phyloP scores from a whole-genome alignment of 768 basidiomycete species.

The Tylopilus intermedius region DNA sequence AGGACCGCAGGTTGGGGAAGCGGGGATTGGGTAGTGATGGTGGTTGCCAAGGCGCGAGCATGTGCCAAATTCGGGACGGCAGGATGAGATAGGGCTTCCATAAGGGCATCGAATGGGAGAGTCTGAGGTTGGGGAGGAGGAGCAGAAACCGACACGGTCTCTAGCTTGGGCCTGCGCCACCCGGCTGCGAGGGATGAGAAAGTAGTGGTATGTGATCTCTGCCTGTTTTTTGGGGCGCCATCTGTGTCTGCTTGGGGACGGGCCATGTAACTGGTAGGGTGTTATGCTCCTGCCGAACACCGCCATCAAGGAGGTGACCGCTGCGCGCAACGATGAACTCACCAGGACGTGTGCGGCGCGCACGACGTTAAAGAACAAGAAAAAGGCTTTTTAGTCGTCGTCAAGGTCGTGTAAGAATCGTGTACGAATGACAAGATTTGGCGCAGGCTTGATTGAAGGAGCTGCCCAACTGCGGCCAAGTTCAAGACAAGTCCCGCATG shows the following conservation, averaged over 20 bases:
- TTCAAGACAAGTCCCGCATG: slow-evolving; percentile 3
- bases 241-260: slow-evolving; percentile 31
- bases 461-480: not conserved
- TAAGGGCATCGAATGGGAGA: slow-evolving; percentile 40
- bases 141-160: slow-evolving; percentile 25
- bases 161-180: slow-evolving; percentile 36
- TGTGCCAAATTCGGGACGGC: slow-evolving; percentile 62
- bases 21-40: slow-evolving; percentile 49
- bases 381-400: slow-evolving; percentile 4
- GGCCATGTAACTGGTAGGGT: slow-evolving; percentile 24
- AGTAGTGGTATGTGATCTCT: slow-evolving; percentile 40
- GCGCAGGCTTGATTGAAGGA: not conserved
- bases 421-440: not conserved
- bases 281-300: slow-evolving; percentile 11
- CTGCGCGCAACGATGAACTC: slow-evolving; percentile 6
- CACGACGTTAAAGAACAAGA: slow-evolving; percentile 9
- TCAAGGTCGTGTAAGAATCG: slow-evolving; percentile 18
- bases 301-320: slow-evolving; percentile 1
- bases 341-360: slow-evolving; percentile 9
- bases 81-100: slow-evolving; percentile 44
- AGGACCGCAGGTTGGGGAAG: slow-evolving; percentile 50
- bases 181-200: slow-evolving; percentile 34
- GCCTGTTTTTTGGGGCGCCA: slow-evolving; percentile 29
- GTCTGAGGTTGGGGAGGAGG: slow-evolving; percentile 25
- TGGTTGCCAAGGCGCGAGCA: slow-evolving; percentile 54